Evolutionary conservation across 352 stramenopile species (phyloP).

Genomic region (Blastocystis sp.): DNA sequence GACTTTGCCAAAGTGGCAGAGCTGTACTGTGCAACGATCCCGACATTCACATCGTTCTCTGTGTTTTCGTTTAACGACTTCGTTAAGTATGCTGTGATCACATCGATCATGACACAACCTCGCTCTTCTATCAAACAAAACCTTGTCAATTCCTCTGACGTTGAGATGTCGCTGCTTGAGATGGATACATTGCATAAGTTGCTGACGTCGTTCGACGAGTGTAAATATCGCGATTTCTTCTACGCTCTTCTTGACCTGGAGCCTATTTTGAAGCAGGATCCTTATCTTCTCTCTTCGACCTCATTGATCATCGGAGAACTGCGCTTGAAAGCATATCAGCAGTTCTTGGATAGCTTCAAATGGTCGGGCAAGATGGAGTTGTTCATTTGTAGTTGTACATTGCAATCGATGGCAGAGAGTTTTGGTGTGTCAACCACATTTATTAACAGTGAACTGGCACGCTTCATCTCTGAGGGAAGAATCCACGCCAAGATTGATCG

Average conservation of each 20-base stretch:
- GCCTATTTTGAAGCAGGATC: slow-evolving; percentile 46
- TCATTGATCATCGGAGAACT: background rate
- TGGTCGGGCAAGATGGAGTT: background rate
- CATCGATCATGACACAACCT: background rate
- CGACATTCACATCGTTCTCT: slow-evolving; percentile 58
- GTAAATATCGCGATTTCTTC: slow-evolving; percentile 53
- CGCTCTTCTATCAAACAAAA: background rate
- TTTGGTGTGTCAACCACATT: slow-evolving; percentile 56
- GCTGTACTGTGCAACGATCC: slow-evolving; percentile 15
- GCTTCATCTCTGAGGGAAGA: slow-evolving; percentile 51
- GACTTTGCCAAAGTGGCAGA: slow-evolving; percentile 54
- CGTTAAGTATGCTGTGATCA: slow-evolving; percentile 51
- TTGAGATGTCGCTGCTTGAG: slow-evolving; percentile 23
- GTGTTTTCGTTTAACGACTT: slow-evolving; percentile 57
- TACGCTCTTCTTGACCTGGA: slow-evolving; percentile 28
- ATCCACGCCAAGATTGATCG: slow-evolving; percentile 60
- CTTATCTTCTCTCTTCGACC: background rate
- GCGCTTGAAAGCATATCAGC: slow-evolving; percentile 44
- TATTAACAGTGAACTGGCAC: slow-evolving; percentile 45
- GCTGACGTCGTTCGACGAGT: slow-evolving; percentile 47
- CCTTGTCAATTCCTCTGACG: slow-evolving; percentile 10
- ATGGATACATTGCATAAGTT: slow-evolving; percentile 14
- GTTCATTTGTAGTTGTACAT: slow-evolving; percentile 6
- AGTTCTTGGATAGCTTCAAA: slow-evolving; percentile 62
- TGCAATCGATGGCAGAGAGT: slow-evolving; percentile 58